Conservation (phyloP, 192 early-diverging fungal species). For the Entrophospora sp. region DNA sequence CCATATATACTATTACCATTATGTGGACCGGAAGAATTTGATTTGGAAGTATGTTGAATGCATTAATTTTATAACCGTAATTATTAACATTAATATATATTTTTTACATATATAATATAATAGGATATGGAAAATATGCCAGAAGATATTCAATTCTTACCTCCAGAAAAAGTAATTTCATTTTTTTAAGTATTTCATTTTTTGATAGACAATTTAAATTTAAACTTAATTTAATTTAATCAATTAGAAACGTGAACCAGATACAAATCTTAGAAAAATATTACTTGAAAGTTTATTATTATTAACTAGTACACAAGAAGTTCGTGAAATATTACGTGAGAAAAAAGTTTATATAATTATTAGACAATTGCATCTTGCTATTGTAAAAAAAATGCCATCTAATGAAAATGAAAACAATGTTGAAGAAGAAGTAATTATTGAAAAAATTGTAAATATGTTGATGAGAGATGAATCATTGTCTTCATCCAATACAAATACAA, state of each 20-base stretch:
- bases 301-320: constrained; percentile 63
- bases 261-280: constrained; percentile 58
- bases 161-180: constrained; percentile 52
- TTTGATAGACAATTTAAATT: not conserved
- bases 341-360: constrained; percentile 83
- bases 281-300: constrained; percentile 77
- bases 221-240: not conserved
- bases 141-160: constrained; percentile 83
- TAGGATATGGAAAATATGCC: constrained; percentile 89
- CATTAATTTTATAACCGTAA: no score
- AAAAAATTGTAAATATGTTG: constrained; percentile 76
- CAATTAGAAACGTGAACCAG: constrained; percentile 61
- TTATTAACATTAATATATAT: no score
- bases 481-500: no score
- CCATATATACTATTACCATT: constrained; percentile 85
- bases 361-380: constrained; percentile 66
- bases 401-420: constrained; percentile 78
- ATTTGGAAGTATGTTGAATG: constrained; percentile 55
- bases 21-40: constrained; percentile 87
- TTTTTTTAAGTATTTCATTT: not conserved
- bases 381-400: no score
- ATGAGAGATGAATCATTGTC: constrained; percentile 70
- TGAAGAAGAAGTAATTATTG: constrained; percentile 57
- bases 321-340: constrained; percentile 70
- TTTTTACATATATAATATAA: no score